A percentile compares a stretch with the other conserved stretches of the same genome.
Conservation (phyloP, 169 alveolate species). For the Plasmodium adleri region DNA sequence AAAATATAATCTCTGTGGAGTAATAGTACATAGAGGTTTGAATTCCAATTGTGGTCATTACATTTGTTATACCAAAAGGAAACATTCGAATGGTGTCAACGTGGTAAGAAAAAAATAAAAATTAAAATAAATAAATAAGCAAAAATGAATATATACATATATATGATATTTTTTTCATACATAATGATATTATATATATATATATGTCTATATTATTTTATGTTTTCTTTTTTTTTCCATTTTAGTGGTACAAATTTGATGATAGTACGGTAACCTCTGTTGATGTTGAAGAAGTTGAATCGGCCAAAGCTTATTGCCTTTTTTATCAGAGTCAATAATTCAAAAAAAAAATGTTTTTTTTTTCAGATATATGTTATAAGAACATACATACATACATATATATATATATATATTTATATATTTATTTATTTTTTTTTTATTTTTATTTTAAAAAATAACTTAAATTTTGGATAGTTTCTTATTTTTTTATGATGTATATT, state of each 20-base stretch:
- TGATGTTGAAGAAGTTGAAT: slow-evolving; percentile 62
- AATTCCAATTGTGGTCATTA: slow-evolving; percentile 63
- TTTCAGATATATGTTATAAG: neutral
- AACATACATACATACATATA: neutral
- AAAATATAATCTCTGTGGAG: slow-evolving; percentile 52
- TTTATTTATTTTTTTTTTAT: neutral
- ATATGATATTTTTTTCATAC: neutral
- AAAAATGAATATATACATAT: neutral
- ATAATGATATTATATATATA: slow-evolving; percentile 2
- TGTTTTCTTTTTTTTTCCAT: neutral
- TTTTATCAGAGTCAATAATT: slow-evolving; percentile 61
- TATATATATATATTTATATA: neutral
- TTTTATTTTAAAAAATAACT: neutral
- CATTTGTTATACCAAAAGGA: slow-evolving; percentile 67
- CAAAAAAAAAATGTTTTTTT: neutral
- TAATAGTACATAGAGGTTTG: slow-evolving; percentile 55
- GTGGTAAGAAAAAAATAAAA: slow-evolving; percentile 28
- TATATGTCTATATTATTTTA: neutral
- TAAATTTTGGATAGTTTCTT: neutral
- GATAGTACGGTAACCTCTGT: slow-evolving; percentile 55
- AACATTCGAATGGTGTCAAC: slow-evolving; percentile 47
- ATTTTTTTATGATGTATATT: no score
- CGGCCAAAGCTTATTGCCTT: slow-evolving; percentile 71
- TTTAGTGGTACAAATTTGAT: slow-evolving; percentile 69
- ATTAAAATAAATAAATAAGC: neutral